Evolutionary conservation across 352 stramenopile species (phyloP), one percentile per base, ranked within the genome.

Genomic region (Bremia lactucae): DNA sequence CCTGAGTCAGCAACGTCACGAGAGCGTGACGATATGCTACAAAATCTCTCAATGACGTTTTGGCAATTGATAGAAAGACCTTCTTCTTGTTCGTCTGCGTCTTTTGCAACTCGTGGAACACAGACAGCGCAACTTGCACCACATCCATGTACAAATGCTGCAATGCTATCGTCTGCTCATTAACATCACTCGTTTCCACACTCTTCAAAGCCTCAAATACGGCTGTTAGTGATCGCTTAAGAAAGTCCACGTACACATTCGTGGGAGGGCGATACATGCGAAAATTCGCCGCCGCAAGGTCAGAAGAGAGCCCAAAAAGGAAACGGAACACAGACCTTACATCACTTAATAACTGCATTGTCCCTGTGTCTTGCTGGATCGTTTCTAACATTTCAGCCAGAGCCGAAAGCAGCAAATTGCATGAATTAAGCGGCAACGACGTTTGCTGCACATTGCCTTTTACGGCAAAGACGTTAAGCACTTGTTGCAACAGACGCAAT

Each of bases 21-120:
- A 89, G 56, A 6, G 52, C 55, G 37, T 83, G 55, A 10, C 73
- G 73, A 48, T 76, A 83, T 6, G 36, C 40, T 10, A 85, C 55
- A 18, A 91, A 56, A 7, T 83, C 63, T 3, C 61, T 53, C 11
- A 93, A 50, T 9, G 64, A 89, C 0, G 73, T 85, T 63, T 93
- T 93, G 31, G 78, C 68, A 49, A 88, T 67, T 2, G 72, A 67
- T 15, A 88, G 36, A 42, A 91, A 93, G 16, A 89, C 81, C 34
- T 93, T 93, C 49, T 84, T 85, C 61, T 89, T 90, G 62, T 90
- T 93, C n/a, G 75, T 62, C 42, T 92, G 79, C n/a, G 78, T 75
- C 29, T 63, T 70, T 47, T 89, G 79, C 21, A 92, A 57, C 42
- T 85, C 74, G 23, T 88, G 76, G 44, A 81, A 86, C 20, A 89